phyloP scores from a whole-genome alignment of 495 filamentous ascomycete genomes.

The Penicillium paradoxum region DNA sequence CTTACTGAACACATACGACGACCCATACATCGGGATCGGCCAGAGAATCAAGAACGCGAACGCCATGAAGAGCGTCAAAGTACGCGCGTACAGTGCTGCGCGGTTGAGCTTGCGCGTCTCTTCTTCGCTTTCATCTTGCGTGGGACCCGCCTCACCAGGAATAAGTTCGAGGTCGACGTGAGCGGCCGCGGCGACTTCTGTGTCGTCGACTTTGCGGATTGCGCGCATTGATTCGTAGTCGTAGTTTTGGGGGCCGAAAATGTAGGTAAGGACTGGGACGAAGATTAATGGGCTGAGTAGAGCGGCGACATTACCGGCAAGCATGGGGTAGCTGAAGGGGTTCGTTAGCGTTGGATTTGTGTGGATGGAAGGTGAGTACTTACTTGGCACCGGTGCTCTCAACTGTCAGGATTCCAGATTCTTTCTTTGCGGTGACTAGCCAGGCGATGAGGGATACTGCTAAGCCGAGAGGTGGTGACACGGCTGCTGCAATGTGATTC shows the following conservation, averaged over 20 bases:
- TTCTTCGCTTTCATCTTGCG: conserved; percentile 42
- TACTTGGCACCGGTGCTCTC: conserved; percentile 70
- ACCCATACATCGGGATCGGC: conserved; percentile 94
- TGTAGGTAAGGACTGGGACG: conserved; percentile 71
- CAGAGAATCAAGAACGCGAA: conserved; percentile 77
- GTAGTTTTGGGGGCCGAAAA: conserved; percentile 74
- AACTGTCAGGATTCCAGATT: conserved; percentile 70
- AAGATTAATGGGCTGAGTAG: conserved; percentile 76
- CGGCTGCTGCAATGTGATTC: conserved; percentile 70
- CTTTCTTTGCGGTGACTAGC: conserved; percentile 80
- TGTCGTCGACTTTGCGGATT: conserved; percentile 81
- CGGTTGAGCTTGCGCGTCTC: conserved; percentile 66
- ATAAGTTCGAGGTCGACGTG: conserved; percentile 68
- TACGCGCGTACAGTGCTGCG: conserved; percentile 74
- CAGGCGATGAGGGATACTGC: conserved; percentile 75
- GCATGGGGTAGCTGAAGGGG: conserved; percentile 64
- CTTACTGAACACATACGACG: conserved; percentile 82
- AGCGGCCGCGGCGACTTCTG: conserved; percentile 63
- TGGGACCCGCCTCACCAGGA: conserved; percentile 46
- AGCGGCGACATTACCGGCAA: conserved; percentile 79
- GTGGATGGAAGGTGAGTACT: conserved; percentile 10
- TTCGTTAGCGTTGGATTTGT: not conserved
- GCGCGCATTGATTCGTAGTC: conserved; percentile 83
- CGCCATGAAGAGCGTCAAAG: conserved; percentile 69
- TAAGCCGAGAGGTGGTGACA: conserved; percentile 74